These are phyloP conservation scores for Ogataea glucozyma DNA, from an alignment of 805 yeast genomes.

Conservation along the genomic window DNA sequence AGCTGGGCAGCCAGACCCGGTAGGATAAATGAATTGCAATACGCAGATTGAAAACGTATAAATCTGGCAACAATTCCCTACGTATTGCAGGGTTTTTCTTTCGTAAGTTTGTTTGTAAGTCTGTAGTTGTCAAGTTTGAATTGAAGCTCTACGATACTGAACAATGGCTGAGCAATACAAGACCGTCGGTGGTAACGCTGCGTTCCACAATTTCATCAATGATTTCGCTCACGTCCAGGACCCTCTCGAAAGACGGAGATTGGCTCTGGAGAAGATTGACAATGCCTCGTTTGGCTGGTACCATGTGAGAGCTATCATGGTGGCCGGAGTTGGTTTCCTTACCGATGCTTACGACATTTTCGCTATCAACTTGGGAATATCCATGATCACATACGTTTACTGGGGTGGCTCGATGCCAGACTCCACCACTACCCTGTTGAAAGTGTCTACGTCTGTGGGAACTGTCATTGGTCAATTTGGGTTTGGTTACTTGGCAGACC, in stretches of 20 bases:
- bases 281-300: conserved; percentile 80
- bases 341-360: conserved; percentile 93
- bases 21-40: background rate
- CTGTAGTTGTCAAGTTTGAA: too few relatives aligned
- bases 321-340: conserved; percentile 92
- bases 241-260: conserved; percentile 83
- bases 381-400: conserved; percentile 77
- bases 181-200: conserved; percentile 78
- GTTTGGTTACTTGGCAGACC: conserved; percentile 82
- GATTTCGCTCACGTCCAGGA: conserved; percentile 82
- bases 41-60: background rate
- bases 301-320: conserved; percentile 76
- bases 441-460: conserved; percentile 91
- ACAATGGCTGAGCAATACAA: conserved; percentile 20
- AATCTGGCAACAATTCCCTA: background rate
- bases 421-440: conserved; percentile 73
- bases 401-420: conserved; percentile 65
- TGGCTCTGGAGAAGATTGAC: conserved; percentile 82
- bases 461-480: conserved; percentile 89
- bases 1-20: too few relatives aligned
- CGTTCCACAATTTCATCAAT: conserved; percentile 78
- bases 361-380: conserved; percentile 78
- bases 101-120: too few relatives aligned
- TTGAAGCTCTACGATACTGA: background rate
- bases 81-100: too few relatives aligned